Evolutionary conservation across 140 eudicot species (phyloP), one percentile per base, ranked within the genome.

Genomic region (Anethum foeniculum): DNA sequence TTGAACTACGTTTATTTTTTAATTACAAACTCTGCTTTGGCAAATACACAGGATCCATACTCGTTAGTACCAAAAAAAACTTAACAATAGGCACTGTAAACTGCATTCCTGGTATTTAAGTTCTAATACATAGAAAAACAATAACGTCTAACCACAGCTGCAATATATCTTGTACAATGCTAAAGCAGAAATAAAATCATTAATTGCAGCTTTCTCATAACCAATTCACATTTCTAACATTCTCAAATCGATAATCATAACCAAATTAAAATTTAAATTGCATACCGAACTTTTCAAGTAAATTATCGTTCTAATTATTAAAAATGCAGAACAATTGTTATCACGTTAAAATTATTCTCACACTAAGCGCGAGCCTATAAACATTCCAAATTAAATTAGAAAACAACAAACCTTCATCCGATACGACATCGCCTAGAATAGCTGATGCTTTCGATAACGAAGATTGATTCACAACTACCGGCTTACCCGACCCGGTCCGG

Each of bases 401-500:
- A 10, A 48, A 48, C 56, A 1, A 75, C 60, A 75, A 52, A 56
- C 71, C 76, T 58, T 25, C 74, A 46, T 46, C 64, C 23, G 71
- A 68, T 60, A 64, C 48, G 27, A 58, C 84, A 62, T 74, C 89
- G 43, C 88, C 83, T 11, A 89, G 82, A 82, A 89, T 79, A 34
- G 93, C 86, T 14, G 86, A 75, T 2, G 93, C 93, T 82, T 73
- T 85, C 0, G 84, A 83, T 23, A 87, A 58, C 0, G 96, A 89
- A 47, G 93, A 83, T 48, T 77, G 86, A 82, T 87, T 91, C 74
- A 85, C 79, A 3, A 64, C 71, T 43, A 88, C 90, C 3, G 93
- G 80, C 74, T 77, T 91, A 46, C 96, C 93, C 65, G 71, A 84
- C 83, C 91, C 96, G 25, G 88, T 91, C n/a, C 85, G 85, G 54